These are phyloP conservation scores for Raphanus sativus DNA, from an alignment of 345 rosid genomes.

Conservation along the genomic window DNA sequence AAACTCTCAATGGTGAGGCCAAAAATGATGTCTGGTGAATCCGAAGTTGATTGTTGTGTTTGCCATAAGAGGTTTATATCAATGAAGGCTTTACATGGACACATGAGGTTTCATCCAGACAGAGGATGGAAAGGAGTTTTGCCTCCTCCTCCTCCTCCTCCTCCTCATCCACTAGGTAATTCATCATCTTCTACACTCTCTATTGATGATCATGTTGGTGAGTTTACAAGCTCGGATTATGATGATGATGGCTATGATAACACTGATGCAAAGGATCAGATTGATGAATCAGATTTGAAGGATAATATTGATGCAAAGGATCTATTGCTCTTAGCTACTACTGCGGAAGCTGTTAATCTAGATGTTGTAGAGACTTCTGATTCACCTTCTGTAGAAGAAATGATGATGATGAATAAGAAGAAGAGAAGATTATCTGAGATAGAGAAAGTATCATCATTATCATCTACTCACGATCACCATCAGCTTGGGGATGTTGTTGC, in stretches of 20 bases:
- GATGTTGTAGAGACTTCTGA: constrained; percentile 4
- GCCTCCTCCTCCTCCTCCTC: too few relatives aligned
- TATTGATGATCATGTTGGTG: constrained; percentile 32
- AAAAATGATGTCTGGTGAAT: not conserved
- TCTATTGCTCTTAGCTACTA: constrained; percentile 40
- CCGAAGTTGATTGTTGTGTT: constrained; percentile 31
- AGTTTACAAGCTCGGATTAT: constrained; percentile 22
- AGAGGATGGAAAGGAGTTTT: constrained; percentile 55
- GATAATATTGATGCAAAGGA: constrained; percentile 32
- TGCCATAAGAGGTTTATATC: constrained; percentile 46
- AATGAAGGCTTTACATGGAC: constrained; percentile 52
- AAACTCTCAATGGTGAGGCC: not conserved
- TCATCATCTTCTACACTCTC: constrained; percentile 40
- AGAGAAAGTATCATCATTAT: constrained; percentile 34
- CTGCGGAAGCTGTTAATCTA: constrained; percentile 23
- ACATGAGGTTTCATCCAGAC: constrained; percentile 61
- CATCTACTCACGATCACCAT: not conserved
- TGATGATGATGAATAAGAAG: constrained; percentile 31
- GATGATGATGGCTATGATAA: constrained; percentile 14
- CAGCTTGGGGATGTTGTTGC: constrained; percentile 16
- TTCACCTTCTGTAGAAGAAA: not conserved
- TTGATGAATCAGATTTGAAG: constrained; percentile 1
- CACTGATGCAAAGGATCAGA: constrained; percentile 29
- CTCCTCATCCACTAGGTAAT: constrained; percentile 12
- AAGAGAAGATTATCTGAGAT: constrained; percentile 42